A percentile compares a stretch with the other conserved stretches of the same genome.
Evolutionary conservation across 176 grass and related monocot genomes (phyloP).

Genomic region (Puccinellia tenuiflora): DNA sequence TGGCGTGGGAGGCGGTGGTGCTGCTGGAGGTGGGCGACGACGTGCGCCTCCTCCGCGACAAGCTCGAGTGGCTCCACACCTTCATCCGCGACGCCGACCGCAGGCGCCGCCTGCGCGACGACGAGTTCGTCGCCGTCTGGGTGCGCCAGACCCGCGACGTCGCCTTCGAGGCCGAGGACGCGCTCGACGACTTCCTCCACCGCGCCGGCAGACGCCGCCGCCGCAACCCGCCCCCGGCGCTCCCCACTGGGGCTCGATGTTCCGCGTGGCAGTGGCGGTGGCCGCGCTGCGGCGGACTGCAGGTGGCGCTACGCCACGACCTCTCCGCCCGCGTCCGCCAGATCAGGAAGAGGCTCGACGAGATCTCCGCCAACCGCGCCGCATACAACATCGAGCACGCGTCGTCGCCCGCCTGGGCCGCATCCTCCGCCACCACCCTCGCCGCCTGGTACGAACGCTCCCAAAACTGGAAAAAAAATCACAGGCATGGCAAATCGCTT

Average conservation of each 20-base stretch:
- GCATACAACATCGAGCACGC: slow-evolving; percentile 32
- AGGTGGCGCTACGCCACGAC: slow-evolving; percentile 33
- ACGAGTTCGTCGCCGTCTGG: slow-evolving; percentile 56
- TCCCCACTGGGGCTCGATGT: neutral
- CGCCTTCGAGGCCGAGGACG: slow-evolving; percentile 60
- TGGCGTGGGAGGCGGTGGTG: slow-evolving; percentile 41
- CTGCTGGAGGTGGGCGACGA: slow-evolving; percentile 44
- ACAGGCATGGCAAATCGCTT: neutral
- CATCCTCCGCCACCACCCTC: slow-evolving; percentile 24
- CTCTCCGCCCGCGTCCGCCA: slow-evolving; percentile 30
- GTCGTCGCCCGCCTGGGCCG: slow-evolving; percentile 21
- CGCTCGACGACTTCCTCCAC: slow-evolving; percentile 63
- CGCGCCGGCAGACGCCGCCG: neutral
- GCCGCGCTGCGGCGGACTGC: slow-evolving; percentile 6
- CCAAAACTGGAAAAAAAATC: neutral
- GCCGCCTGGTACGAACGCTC: slow-evolving; percentile 21
- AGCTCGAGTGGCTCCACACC: slow-evolving; percentile 69
- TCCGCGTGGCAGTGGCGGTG: neutral
- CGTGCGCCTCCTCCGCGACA: slow-evolving; percentile 50
- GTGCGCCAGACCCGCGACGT: slow-evolving; percentile 61
- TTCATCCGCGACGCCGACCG: slow-evolving; percentile 59
- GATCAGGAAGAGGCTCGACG: slow-evolving; percentile 38
- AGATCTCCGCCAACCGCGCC: slow-evolving; percentile 42
- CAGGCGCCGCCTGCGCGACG: slow-evolving; percentile 39
- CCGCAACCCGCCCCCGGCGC: neutral